A percentile compares a stretch with the other conserved stretches of the same genome.
Conservation (phyloP, 495 filamentous ascomycete species). For the Lasiosphaeria hispida region DNA sequence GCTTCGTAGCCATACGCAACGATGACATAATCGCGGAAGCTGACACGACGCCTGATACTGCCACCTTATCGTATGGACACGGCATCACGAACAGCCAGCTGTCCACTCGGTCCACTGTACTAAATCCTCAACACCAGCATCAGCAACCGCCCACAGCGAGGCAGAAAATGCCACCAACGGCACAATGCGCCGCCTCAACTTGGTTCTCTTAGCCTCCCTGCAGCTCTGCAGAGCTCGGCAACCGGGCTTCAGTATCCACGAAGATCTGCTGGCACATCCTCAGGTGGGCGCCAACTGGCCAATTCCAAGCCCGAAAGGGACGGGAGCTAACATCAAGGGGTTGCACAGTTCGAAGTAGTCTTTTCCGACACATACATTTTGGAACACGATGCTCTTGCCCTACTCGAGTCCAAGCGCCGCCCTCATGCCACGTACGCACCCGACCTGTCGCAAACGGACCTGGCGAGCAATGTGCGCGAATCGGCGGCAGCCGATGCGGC, state of each 20-base stretch:
- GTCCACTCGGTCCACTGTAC: conserved; percentile 5
- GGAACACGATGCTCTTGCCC: conserved; percentile 62
- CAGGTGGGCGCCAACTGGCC: conserved; percentile 58
- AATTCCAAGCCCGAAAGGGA: background rate
- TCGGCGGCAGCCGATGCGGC: conserved; percentile 28
- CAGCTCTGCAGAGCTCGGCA: conserved; percentile 43
- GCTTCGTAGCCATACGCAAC: background rate
- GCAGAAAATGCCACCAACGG: conserved; percentile 34
- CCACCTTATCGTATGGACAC: conserved; percentile 26
- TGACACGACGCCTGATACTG: conserved; percentile 19
- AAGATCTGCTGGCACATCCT: conserved; percentile 88
- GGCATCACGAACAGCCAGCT: conserved; percentile 4
- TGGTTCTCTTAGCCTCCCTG: conserved; percentile 41
- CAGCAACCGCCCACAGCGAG: conserved; percentile 16
- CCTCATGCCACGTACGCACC: conserved; percentile 30
- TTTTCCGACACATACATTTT: conserved; percentile 74
- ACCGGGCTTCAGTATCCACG: conserved; percentile 63
- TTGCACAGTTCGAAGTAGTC: conserved; percentile 70
- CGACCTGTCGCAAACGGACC: conserved; percentile 36
- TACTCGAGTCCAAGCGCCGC: conserved; percentile 43
- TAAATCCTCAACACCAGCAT: conserved; percentile 3
- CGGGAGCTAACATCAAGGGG: conserved; percentile 8
- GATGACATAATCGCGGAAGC: conserved; percentile 8
- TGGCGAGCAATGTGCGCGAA: conserved; percentile 34
- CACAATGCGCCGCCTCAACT: conserved; percentile 50